Conservation (phyloP, 2,329 filamentous ascomycete genomes). For the Hymenoscyphus repandus region DNA sequence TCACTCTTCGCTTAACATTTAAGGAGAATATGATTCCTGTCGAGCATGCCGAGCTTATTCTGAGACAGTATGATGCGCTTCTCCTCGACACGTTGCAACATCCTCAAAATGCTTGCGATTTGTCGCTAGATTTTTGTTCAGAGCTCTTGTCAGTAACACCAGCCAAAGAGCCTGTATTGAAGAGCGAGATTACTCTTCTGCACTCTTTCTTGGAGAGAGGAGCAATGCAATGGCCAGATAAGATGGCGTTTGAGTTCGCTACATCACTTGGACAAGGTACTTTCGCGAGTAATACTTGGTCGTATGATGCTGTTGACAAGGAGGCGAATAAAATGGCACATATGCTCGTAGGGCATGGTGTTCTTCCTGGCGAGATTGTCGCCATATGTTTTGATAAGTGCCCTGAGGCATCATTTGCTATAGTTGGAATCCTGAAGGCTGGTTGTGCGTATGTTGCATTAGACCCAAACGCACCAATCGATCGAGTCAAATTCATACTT, state of each 20-base stretch:
- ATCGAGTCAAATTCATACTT: constrained; percentile 30
- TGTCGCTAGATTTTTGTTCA: constrained; percentile 12
- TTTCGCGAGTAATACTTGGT: constrained; percentile 56
- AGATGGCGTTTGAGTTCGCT: constrained; percentile 71
- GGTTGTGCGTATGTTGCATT: constrained; percentile 36
- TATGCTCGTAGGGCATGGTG: constrained; percentile 47
- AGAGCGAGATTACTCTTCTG: constrained; percentile 52
- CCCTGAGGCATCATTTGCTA: constrained; percentile 33
- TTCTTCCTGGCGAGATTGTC: constrained; percentile 46
- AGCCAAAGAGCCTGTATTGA: constrained; percentile 51
- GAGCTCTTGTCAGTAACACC: constrained; percentile 62
- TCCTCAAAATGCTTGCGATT: constrained; percentile 34
- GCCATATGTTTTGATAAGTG: constrained; percentile 36
- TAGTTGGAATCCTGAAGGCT: constrained; percentile 33
- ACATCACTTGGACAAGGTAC: constrained; percentile 44
- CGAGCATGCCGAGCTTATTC: constrained; percentile 61
- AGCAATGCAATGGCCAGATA: constrained; percentile 50
- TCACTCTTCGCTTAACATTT: constrained; percentile 64
- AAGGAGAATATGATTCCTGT: constrained; percentile 58
- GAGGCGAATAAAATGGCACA: constrained; percentile 70
- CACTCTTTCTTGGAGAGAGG: constrained; percentile 74
- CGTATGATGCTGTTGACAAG: constrained; percentile 64
- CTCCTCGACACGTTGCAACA: constrained; percentile 54
- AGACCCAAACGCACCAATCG: constrained; percentile 34
- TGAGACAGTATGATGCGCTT: constrained; percentile 66